A percentile compares a stretch with the other conserved stretches of the same genome.
phyloP scores from a whole-genome alignment of 306 rosid genomes.

The Glycine latifolia region DNA sequence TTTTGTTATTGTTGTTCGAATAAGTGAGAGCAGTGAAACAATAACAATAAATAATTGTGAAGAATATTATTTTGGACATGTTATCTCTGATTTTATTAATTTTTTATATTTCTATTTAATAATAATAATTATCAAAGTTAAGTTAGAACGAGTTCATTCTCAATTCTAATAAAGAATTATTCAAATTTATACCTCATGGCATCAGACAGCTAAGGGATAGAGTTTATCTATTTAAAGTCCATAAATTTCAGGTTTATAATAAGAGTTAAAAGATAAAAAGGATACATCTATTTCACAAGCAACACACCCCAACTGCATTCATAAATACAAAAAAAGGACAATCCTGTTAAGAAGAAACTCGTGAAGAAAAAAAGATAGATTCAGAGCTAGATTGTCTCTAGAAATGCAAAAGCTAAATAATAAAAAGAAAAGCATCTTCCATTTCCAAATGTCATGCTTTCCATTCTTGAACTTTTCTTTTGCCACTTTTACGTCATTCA shows the following conservation, averaged over 20 bases:
- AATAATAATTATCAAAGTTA: too few relatives aligned
- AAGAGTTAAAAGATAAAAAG: too few relatives aligned
- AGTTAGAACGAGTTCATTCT: not conserved
- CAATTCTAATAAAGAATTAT: not conserved
- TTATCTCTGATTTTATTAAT: too few relatives aligned
- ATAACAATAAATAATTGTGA: too few relatives aligned
- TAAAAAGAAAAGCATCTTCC: slow-evolving; percentile 43
- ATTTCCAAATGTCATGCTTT: slow-evolving; percentile 36
- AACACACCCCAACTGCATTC: slow-evolving; percentile 16
- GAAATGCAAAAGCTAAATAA: slow-evolving; percentile 16
- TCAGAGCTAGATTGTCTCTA: slow-evolving; percentile 28
- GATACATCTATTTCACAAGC: slow-evolving; percentile 5
- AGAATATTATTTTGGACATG: too few relatives aligned
- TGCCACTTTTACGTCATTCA: slow-evolving; percentile 35
- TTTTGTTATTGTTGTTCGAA: too few relatives aligned
- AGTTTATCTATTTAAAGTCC: not conserved
- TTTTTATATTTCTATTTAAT: too few relatives aligned
- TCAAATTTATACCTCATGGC: not conserved
- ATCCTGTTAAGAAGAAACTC: slow-evolving; percentile 25
- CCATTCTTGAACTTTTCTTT: slow-evolving; percentile 28
- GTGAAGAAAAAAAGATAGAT: slow-evolving; percentile 35
- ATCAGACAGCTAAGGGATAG: not conserved
- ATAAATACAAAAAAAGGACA: slow-evolving; percentile 14
- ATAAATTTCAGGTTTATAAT: not conserved
- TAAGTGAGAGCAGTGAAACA: too few relatives aligned